Evolutionary conservation across 192 early-diverging fungal genomes (phyloP).

Genomic region (Kappamyces sp.): DNA sequence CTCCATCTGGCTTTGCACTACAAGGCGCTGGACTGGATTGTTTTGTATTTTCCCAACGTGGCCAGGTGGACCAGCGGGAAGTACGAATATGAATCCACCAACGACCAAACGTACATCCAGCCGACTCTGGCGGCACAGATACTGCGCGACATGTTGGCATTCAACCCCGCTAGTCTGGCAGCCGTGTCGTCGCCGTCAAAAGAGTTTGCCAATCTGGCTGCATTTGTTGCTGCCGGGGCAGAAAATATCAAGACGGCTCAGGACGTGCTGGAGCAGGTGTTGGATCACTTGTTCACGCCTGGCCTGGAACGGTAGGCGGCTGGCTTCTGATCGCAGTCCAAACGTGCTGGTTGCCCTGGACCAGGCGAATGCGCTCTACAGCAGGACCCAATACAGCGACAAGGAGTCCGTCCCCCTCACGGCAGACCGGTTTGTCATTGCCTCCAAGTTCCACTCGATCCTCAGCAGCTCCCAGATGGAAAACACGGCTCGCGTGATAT

Average conservation of each 20-base stretch:
- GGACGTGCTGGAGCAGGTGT: background rate
- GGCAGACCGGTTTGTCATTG: slow-evolving; percentile 15
- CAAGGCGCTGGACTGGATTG: background rate
- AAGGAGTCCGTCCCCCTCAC: slow-evolving; percentile 18
- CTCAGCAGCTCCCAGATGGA: slow-evolving; percentile 3
- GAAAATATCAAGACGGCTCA: no score
- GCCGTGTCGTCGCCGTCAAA: no score
- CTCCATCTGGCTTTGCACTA: slow-evolving; percentile 4
- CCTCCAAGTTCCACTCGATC: slow-evolving; percentile 17
- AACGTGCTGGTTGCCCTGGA: slow-evolving; percentile 24
- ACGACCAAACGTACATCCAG: slow-evolving; percentile 4
- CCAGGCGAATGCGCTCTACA: slow-evolving; percentile 29
- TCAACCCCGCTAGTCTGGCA: no score
- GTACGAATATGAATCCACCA: slow-evolving; percentile 1
- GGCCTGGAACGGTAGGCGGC: background rate
- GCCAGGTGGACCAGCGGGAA: slow-evolving; percentile 15
- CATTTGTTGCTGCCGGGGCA: no score
- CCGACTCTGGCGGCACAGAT: slow-evolving; percentile 5
- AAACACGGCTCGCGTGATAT: slow-evolving; percentile 14
- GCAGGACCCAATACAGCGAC: slow-evolving; percentile 25
- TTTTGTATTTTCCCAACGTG: slow-evolving; percentile 10
- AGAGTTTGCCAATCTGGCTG: no score
- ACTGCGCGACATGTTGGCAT: background rate
- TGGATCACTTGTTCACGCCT: background rate
- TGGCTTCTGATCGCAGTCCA: slow-evolving; percentile 9